Evolutionary conservation across 2,329 filamentous ascomycete species (phyloP).

Genomic region (Drechslerella stenobrocha): DNA sequence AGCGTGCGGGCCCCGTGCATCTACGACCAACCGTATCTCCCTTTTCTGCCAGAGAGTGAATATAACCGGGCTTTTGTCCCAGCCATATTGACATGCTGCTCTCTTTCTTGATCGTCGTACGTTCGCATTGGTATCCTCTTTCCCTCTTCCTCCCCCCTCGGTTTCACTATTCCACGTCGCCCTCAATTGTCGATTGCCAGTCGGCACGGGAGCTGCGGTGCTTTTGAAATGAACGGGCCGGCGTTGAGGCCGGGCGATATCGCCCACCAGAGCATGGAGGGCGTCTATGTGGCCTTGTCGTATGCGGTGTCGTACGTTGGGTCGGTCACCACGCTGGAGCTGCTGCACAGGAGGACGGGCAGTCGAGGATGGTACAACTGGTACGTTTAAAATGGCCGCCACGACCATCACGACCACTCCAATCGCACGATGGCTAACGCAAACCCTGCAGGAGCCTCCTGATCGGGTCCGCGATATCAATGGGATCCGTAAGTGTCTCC

Average conservation of each 20-base stretch:
- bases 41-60: slow-evolving; percentile 5
- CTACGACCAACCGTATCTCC: slow-evolving; percentile 1
- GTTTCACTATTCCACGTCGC: neutral
- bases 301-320: slow-evolving; percentile 74
- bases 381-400: slow-evolving; percentile 58
- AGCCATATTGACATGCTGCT: slow-evolving; percentile 3
- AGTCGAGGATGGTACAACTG: slow-evolving; percentile 70
- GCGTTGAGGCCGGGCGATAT: slow-evolving; percentile 33
- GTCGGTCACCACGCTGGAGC: slow-evolving; percentile 75
- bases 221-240: slow-evolving; percentile 15
- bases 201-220: no score
- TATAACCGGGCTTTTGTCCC: slow-evolving; percentile 32
- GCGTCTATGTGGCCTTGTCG: slow-evolving; percentile 69
- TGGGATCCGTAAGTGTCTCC: slow-evolving; percentile 78
- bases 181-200: no score
- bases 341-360: slow-evolving; percentile 75
- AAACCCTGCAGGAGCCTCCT: slow-evolving; percentile 62
- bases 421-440: no score
- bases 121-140: slow-evolving; percentile 1
- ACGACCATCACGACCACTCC: no score
- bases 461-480: slow-evolving; percentile 67
- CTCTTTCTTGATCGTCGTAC: slow-evolving; percentile 11
- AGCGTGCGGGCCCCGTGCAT: slow-evolving; percentile 9
- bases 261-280: slow-evolving; percentile 54
- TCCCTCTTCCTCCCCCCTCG: neutral